These are phyloP conservation scores for Lactifluus echinatus DNA, from an alignment of 768 basidiomycete genomes.

Conservation along the genomic window DNA sequence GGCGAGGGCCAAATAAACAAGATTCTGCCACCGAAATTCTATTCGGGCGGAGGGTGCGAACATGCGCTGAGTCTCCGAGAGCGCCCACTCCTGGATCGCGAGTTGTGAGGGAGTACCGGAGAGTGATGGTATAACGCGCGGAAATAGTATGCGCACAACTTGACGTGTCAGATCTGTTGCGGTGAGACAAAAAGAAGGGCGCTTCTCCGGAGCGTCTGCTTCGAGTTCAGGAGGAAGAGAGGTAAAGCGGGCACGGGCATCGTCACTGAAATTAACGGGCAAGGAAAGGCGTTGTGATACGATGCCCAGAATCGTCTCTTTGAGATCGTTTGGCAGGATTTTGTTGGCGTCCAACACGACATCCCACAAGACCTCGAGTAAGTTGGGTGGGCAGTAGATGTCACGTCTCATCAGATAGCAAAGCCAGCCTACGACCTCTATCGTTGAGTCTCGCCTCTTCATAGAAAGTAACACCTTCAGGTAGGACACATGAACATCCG, in stretches of 20 bases:
- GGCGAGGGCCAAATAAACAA: constrained; percentile 17
- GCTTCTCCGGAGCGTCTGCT: constrained; percentile 1
- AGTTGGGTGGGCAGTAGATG: constrained; percentile 28
- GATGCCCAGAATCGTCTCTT: constrained; percentile 30
- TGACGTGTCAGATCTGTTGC: constrained; percentile 12
- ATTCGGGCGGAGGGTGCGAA: constrained; percentile 6
- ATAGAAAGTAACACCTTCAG: constrained; percentile 8
- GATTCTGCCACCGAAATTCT: constrained; percentile 17
- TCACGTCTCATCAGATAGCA: constrained; percentile 7
- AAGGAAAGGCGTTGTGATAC: constrained; percentile 29
- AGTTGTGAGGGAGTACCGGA: constrained; percentile 14
- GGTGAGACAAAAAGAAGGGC: constrained; percentile 16
- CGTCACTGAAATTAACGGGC: constrained; percentile 20
- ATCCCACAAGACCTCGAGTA: constrained; percentile 37
- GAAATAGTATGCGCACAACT: constrained; percentile 15
- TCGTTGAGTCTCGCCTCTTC: not conserved
- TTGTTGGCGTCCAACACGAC: constrained; percentile 27
- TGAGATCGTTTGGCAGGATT: constrained; percentile 24
- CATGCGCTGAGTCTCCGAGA: constrained; percentile 9
- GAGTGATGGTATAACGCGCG: constrained; percentile 2
- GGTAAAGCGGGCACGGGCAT: not conserved
- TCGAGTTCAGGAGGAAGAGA: not conserved
- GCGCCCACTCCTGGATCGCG: constrained; percentile 14
- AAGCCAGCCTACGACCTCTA: constrained; percentile 11
- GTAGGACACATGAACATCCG: constrained; percentile 1